These are phyloP conservation scores for Gracilaria domingensis DNA, from an alignment of 23 red algal genomes.

Conservation along the genomic window DNA sequence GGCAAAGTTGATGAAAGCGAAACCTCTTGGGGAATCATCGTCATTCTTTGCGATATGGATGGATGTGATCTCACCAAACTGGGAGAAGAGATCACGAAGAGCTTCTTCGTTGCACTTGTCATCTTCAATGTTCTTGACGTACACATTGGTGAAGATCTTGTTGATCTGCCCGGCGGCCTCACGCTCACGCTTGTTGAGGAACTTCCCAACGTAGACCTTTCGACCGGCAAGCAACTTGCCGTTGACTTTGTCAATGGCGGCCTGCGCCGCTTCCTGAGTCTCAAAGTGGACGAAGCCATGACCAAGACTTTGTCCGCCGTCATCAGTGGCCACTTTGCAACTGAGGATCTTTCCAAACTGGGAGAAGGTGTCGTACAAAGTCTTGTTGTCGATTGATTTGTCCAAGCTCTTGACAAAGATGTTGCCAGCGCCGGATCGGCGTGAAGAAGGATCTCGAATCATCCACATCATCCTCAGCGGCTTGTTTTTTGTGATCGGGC, in stretches of 20 bases:
- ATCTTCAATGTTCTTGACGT: slow-evolving; percentile 94
- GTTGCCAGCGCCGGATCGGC: slow-evolving; percentile 87
- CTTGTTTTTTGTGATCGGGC: slow-evolving; percentile 89
- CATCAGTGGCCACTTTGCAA: slow-evolving; percentile 98
- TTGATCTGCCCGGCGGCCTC: slow-evolving; percentile 87
- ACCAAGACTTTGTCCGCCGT: slow-evolving; percentile 85
- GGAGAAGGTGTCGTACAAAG: slow-evolving; percentile 95
- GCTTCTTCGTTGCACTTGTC: slow-evolving; percentile 78
- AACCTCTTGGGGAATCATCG: slow-evolving; percentile 70
- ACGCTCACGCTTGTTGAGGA: slow-evolving; percentile 91
- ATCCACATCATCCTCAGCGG: slow-evolving; percentile 99
- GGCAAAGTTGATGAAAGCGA: slow-evolving; percentile 98
- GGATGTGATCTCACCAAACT: slow-evolving; percentile 92
- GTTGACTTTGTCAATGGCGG: slow-evolving; percentile 88
- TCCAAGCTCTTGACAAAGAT: slow-evolving; percentile 98
- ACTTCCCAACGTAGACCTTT: slow-evolving; percentile 92
- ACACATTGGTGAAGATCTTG: slow-evolving; percentile 97
- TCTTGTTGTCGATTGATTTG: slow-evolving; percentile 97
- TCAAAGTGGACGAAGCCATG: slow-evolving; percentile 99
- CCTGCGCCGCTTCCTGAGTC: slow-evolving; percentile 81
- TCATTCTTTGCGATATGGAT: slow-evolving; percentile 76
- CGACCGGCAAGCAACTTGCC: slow-evolving; percentile 87
- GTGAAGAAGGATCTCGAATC: slow-evolving; percentile 83
- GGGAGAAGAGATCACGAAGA: slow-evolving; percentile 83
- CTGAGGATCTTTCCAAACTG: slow-evolving; percentile 96